phyloP scores from a whole-genome alignment of 176 grass and related monocot species.

The Alopecurus myosuroides region DNA sequence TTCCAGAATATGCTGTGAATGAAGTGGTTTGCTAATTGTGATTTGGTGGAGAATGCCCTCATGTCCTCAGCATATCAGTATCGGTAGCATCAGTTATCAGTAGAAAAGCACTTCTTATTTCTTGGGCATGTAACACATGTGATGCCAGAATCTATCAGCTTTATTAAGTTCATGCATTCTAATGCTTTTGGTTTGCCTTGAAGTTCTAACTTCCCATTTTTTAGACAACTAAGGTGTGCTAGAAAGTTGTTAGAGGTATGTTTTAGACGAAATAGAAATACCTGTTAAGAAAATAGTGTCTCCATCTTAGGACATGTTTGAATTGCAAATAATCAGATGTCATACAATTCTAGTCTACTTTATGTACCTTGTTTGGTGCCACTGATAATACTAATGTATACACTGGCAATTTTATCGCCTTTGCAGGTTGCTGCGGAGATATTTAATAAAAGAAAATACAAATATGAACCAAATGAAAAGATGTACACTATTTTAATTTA shows the following conservation, averaged over 20 bases:
- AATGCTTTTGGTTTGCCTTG: not conserved
- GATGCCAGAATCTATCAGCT: not conserved
- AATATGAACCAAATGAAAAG: constrained; percentile 75
- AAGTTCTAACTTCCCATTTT: not conserved
- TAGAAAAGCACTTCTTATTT: not conserved
- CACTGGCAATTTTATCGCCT: not conserved
- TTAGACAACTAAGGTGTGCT: not conserved
- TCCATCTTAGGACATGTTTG: not conserved
- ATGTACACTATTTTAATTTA: constrained; percentile 80
- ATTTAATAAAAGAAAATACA: constrained; percentile 96
- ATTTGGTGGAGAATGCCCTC: not conserved
- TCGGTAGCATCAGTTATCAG: not conserved
- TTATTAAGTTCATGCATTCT: not conserved
- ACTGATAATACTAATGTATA: not conserved
- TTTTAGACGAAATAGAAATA: not conserved
- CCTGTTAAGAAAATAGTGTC: not conserved
- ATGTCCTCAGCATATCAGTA: not conserved
- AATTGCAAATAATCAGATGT: not conserved
- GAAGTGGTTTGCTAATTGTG: not conserved
- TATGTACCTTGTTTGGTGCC: not conserved
- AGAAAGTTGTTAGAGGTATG: constrained; percentile 1
- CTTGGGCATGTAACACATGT: not conserved
- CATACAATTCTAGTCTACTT: not conserved
- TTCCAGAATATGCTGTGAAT: not conserved
- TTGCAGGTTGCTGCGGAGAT: constrained; percentile 80